A percentile compares a stretch with the other conserved stretches of the same genome.
phyloP scores from a whole-genome alignment of 768 basidiomycete species.

The Psilocybe cyanescens region DNA sequence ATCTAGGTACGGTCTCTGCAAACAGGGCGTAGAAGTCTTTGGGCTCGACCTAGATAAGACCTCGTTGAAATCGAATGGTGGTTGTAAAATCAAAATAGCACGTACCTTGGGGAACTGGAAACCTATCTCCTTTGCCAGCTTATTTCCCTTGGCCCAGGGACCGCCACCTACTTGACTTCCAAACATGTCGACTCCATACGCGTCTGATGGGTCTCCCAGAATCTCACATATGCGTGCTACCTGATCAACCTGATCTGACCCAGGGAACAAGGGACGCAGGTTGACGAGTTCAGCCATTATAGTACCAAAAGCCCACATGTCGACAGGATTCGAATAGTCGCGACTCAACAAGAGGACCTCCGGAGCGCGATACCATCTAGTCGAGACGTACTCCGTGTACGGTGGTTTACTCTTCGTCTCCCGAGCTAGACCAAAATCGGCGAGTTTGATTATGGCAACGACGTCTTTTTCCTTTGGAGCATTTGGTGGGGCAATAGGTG shows the following conservation, averaged over 20 bases:
- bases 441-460: slow-evolving; percentile 94
- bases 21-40: slow-evolving; percentile 75
- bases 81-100: slow-evolving; percentile 16
- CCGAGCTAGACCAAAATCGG: slow-evolving; percentile 96
- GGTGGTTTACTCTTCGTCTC: slow-evolving; percentile 89
- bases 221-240: slow-evolving; percentile 88
- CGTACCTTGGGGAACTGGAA: slow-evolving; percentile 90
- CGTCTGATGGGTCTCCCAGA: slow-evolving; percentile 88
- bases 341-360: slow-evolving; percentile 91
- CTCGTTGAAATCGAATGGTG: slow-evolving; percentile 6
- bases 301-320: slow-evolving; percentile 99
- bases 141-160: slow-evolving; percentile 82
- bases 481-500: slow-evolving; percentile 65
- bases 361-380: slow-evolving; percentile 99
- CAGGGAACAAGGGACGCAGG: slow-evolving; percentile 94
- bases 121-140: slow-evolving; percentile 84
- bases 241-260: slow-evolving; percentile 91
- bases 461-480: slow-evolving; percentile 89
- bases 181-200: slow-evolving; percentile 78
- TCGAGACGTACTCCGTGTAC: slow-evolving; percentile 98
- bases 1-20: slow-evolving; percentile 74
- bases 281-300: slow-evolving; percentile 98
- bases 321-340: slow-evolving; percentile 96
- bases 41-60: slow-evolving; percentile 56
- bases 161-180: slow-evolving; percentile 83